Evolutionary conservation across 352 stramenopile genomes (phyloP), one percentile per base, ranked within the genome.

Genomic region (Phytophthora aleatoria): DNA sequence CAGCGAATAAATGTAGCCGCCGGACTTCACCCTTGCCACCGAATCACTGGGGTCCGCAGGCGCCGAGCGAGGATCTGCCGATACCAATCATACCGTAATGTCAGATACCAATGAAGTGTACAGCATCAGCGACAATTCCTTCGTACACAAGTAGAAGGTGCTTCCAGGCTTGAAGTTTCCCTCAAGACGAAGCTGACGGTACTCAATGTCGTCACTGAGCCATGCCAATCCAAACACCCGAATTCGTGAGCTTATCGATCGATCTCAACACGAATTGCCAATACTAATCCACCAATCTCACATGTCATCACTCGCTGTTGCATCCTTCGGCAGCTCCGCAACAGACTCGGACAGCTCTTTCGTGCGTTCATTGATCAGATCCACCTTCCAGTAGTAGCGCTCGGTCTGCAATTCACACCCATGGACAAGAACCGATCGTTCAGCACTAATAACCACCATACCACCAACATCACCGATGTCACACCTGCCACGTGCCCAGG

Each of bases 371-470:
- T 95, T 85, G 26, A 96, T 89, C 55, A 97, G 45, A 35, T 89
- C 70, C n/a, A 92, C 73, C 62, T 97, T 97, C 90, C 90, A 97
- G 60, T 80, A 91, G 77, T 97, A 97, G 1, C 90, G 81, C 61
- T 94, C 71, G 15, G 75, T 92, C 87, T 96, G 51, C 48, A 74
- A 5, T 44, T 42, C 39, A 35, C 28, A 49, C 24, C 20, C 45
- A 68, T 44, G 4, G 15, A 20, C 20, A 43, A n/a, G 31, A 33
- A 52, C 2, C 15, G 12, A 55, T 5, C 5, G 3, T 55, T 64
- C 27, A 44, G 10, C 48, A 42, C 62, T 49, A 45, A 20, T 38
- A 48, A 45, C 2, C 58, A 26, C 39, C 26, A 31, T 15, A 35
- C 4, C 20, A 56, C 15, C 24, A 47, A 33, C 35, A 48, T 1